Conservation (phyloP, 768 basidiomycete species). For the Lactifluus subvellereus region DNA sequence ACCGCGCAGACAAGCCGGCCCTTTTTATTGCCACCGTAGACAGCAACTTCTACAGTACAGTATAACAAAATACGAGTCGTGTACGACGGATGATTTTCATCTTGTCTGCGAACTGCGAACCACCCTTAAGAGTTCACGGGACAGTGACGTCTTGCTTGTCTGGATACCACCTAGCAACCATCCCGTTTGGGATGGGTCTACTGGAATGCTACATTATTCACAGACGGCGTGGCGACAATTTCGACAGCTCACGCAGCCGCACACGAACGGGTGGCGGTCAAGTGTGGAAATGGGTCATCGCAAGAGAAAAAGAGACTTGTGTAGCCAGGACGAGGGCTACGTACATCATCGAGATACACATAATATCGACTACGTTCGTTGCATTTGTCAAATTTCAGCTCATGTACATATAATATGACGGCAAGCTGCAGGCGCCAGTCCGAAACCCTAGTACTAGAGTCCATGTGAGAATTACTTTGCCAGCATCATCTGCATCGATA, state of each 20-base stretch:
- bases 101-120: too few relatives aligned
- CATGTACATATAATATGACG: conserved; percentile 1
- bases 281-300: neutral
- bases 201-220: too few relatives aligned
- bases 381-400: neutral
- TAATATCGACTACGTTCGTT: conserved; percentile 12
- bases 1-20: too few relatives aligned
- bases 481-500: conserved; percentile 57
- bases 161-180: neutral
- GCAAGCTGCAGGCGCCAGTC: neutral
- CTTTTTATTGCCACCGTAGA: too few relatives aligned
- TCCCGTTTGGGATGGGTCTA: neutral
- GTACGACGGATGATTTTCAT: too few relatives aligned
- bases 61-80: too few relatives aligned
- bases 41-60: too few relatives aligned
- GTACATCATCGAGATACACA: conserved; percentile 20
- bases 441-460: neutral
- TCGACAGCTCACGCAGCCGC: neutral
- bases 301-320: neutral
- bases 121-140: too few relatives aligned
- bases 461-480: conserved; percentile 44
- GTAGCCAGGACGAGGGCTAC: neutral
- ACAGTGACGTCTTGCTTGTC: too few relatives aligned
- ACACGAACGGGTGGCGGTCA: neutral
- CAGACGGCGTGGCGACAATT: neutral